Conservation (phyloP, 2,329 filamentous ascomycete genomes). For the Cytospora chrysosperma region DNA sequence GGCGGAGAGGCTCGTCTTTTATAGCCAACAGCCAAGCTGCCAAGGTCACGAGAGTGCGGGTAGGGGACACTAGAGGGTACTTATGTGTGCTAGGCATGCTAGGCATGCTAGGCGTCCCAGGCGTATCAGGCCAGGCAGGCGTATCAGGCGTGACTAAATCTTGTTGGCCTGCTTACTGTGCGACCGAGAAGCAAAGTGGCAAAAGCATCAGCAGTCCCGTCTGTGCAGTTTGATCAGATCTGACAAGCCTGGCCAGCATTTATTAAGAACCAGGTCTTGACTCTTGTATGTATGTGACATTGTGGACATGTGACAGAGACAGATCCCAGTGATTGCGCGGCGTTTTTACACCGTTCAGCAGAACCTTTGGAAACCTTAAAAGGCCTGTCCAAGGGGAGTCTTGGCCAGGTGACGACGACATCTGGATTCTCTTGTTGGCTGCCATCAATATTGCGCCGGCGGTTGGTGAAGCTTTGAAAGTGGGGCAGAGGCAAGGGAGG, state of each 20-base stretch:
- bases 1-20: background rate
- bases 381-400: slow-evolving; percentile 5
- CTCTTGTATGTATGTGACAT: no score
- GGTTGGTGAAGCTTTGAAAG: background rate
- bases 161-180: background rate
- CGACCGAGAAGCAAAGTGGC: background rate
- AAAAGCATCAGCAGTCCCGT: no score
- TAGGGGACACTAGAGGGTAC: background rate
- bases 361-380: background rate
- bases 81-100: no score
- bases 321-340: background rate
- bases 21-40: background rate
- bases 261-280: no score
- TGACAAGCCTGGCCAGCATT: background rate
- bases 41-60: background rate
- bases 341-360: background rate
- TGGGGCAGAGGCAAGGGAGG: background rate
- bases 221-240: background rate
- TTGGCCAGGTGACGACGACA: background rate
- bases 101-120: no score
- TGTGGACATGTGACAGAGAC: background rate
- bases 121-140: no score
- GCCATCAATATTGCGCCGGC: background rate
- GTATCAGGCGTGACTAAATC: no score
- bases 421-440: background rate